Percentiles rank a stretch among this genome's conserved stretches.
These are phyloP conservation scores for Cyberlindnera meyerae DNA, from an alignment of 805 yeast genomes.

Conservation along the genomic window DNA sequence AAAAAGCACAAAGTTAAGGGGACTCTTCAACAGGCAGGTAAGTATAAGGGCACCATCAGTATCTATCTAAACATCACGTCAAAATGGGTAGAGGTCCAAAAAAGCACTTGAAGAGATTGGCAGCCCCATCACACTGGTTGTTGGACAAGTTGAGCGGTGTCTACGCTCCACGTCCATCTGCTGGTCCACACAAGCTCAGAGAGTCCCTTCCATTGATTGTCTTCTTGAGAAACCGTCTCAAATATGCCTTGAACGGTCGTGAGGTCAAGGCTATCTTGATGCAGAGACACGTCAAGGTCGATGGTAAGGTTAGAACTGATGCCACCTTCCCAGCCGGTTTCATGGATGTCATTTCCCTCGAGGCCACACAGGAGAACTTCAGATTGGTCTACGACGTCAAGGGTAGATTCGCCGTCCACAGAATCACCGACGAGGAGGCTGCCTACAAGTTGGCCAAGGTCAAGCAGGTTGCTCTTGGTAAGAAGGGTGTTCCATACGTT, in stretches of 20 bases:
- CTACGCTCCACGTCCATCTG: conserved; percentile 99
- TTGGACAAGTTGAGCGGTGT: conserved; percentile 99
- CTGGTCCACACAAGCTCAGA: conserved; percentile 99
- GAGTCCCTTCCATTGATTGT: conserved; percentile 96
- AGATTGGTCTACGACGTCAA: conserved; percentile 97
- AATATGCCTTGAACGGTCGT: conserved; percentile 98
- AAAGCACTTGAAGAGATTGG: conserved; percentile 99
- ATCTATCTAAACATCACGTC: conserved; percentile 11
- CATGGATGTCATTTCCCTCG: conserved; percentile 97
- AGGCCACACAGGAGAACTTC: conserved; percentile 99
- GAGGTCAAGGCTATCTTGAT: conserved; percentile 97
- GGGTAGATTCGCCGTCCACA: conserved; percentile 99
- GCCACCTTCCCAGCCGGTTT: conserved; percentile 98
- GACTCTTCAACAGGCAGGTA: conserved; percentile 8
- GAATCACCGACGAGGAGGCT: conserved; percentile 98
- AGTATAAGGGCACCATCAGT: conserved; percentile 1
- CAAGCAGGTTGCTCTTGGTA: conserved; percentile 96
- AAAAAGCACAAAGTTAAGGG: conserved; percentile 11
- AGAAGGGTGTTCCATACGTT: conserved; percentile 96
- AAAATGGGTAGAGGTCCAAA: conserved; percentile 44
- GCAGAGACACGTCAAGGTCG: conserved; percentile 98
- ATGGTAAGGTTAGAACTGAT: conserved; percentile 99
- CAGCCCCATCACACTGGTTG: conserved; percentile 99
- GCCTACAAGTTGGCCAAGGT: conserved; percentile 97
- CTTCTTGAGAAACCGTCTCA: conserved; percentile 96